Conservation (phyloP, 1,139 yeast species). For the Debaryomycetaceae sp. region DNA sequence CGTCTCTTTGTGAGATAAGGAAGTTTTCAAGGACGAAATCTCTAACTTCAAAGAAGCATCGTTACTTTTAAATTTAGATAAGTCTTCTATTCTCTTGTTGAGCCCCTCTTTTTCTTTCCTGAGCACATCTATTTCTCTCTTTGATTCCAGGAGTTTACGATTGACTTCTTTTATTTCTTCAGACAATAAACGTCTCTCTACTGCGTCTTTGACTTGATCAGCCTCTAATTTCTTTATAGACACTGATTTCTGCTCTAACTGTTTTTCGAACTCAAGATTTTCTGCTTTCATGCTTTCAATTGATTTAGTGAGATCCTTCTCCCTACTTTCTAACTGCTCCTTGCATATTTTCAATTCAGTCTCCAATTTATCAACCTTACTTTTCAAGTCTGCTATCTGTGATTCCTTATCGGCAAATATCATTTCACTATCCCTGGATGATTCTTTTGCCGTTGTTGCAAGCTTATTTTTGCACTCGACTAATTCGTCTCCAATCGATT, state of each 20-base stretch:
- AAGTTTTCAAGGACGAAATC: constrained; percentile 35
- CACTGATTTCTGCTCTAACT: neutral
- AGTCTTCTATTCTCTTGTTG: constrained; percentile 26
- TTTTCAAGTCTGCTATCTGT: constrained; percentile 2
- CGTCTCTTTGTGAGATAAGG: constrained; percentile 47
- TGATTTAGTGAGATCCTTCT: neutral
- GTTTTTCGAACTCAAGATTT: constrained; percentile 3
- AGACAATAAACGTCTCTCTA: neutral
- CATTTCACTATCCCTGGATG: neutral
- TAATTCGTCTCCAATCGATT: constrained; percentile 70
- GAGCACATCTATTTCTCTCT: constrained; percentile 20
- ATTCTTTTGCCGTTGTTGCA: neutral
- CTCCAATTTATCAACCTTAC: neutral
- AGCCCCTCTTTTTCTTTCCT: constrained; percentile 24
- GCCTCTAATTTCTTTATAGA: neutral
- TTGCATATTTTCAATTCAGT: constrained; percentile 1
- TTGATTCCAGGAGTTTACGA: constrained; percentile 5
- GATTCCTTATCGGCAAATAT: neutral
- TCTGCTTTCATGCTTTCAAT: neutral
- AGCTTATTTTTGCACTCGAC: constrained; percentile 51
- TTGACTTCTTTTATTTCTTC: neutral
- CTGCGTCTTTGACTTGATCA: neutral
- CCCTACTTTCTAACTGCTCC: neutral
- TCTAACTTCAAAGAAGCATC: constrained; percentile 44
- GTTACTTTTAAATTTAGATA: constrained; percentile 29